phyloP scores from a whole-genome alignment of 768 basidiomycete species.

The Serpula lacrymans region DNA sequence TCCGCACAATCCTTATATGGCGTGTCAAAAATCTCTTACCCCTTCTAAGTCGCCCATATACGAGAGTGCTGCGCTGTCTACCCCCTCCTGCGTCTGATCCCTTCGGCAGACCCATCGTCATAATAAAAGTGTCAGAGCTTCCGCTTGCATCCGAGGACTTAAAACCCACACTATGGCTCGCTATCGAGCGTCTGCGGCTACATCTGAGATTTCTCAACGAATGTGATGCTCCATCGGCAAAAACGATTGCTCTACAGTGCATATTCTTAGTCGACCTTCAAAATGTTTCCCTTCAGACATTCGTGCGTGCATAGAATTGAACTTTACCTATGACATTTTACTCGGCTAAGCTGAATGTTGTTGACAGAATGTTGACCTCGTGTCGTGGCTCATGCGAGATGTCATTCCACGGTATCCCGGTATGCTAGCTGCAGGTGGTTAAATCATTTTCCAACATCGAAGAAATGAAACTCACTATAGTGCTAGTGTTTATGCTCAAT shows the following conservation, averaged over 20 bases:
- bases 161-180: slow-evolving; percentile 43
- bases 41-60: slow-evolving; percentile 30
- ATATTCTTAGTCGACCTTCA: slow-evolving; percentile 64
- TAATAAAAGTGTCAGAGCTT: slow-evolving; percentile 47
- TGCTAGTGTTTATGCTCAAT: slow-evolving; percentile 65
- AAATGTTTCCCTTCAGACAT: slow-evolving; percentile 49
- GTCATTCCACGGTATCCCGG: slow-evolving; percentile 71
- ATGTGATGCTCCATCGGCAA: slow-evolving; percentile 16
- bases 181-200: slow-evolving; percentile 55
- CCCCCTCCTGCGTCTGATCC: slow-evolving; percentile 54
- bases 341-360: slow-evolving; percentile 6
- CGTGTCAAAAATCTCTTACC: slow-evolving; percentile 38
- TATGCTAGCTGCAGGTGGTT: slow-evolving; percentile 68
- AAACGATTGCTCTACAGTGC: slow-evolving; percentile 55
- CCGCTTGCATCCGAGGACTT: slow-evolving; percentile 33
- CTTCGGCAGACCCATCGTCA: slow-evolving; percentile 61
- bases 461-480: slow-evolving; percentile 3
- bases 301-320: slow-evolving; percentile 45
- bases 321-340: slow-evolving; percentile 5
- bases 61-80: slow-evolving; percentile 46
- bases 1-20: slow-evolving; percentile 55
- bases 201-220: slow-evolving; percentile 52
- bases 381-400: slow-evolving; percentile 64
- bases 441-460: too few relatives aligned
- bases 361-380: slow-evolving; percentile 53